Evolutionary conservation across 2,329 filamentous ascomycete species (phyloP).

Genomic region (Pseudophaeomoniella oleicola): DNA sequence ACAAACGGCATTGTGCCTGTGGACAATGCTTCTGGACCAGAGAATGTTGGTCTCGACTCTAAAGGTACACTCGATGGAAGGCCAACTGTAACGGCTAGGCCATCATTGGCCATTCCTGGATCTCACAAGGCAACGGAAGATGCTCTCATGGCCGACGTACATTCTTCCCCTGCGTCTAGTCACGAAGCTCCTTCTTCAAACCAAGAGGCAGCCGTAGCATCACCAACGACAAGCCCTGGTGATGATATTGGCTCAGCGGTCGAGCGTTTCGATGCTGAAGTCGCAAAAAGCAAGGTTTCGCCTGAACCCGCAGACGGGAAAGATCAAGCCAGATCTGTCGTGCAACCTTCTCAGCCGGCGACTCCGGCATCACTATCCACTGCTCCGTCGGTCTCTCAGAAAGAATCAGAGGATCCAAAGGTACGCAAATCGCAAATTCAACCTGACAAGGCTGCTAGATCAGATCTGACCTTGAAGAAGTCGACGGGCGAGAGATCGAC

Average conservation of each 20-base stretch:
- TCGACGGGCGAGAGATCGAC: not conserved
- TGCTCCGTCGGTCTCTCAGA: not conserved
- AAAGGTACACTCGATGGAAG: no score
- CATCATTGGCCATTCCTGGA: not conserved
- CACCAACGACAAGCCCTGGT: slow-evolving; percentile 61
- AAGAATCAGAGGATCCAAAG: not conserved
- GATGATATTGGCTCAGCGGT: slow-evolving; percentile 34
- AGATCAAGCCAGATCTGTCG: no score
- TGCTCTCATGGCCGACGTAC: slow-evolving; percentile 18
- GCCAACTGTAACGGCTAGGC: no score
- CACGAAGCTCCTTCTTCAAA: slow-evolving; percentile 54
- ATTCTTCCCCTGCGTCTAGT: slow-evolving; percentile 46
- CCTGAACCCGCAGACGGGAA: no score
- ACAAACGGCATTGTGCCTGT: no score
- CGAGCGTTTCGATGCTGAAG: not conserved
- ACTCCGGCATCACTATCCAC: no score
- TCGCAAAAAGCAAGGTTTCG: no score
- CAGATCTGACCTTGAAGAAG: not conserved
- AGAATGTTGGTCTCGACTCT: no score
- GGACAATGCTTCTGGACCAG: no score
- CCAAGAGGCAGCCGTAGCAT: slow-evolving; percentile 42
- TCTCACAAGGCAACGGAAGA: not conserved
- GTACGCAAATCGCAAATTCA: not conserved
- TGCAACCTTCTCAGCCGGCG: no score
- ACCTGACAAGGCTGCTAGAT: not conserved